Conservation (phyloP, 2,329 filamentous ascomycete species). For the Trichophyton verrucosum region DNA sequence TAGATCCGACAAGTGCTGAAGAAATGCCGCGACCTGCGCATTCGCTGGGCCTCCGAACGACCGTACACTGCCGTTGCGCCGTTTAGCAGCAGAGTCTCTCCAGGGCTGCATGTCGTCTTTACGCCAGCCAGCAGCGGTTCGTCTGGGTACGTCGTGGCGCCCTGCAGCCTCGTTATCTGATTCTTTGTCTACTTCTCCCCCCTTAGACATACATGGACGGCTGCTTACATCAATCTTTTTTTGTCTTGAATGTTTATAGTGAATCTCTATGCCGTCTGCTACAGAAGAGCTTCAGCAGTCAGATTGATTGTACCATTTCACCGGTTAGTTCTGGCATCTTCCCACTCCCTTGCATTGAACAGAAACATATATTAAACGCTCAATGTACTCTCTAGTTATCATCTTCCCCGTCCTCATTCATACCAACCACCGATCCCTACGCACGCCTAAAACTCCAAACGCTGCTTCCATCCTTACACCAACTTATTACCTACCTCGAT, state of each 20-base stretch:
- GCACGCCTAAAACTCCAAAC: neutral
- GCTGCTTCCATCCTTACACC: conserved; percentile 42
- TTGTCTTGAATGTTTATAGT: neutral
- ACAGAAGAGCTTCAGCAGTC: conserved; percentile 43
- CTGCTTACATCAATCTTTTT: conserved; percentile 15
- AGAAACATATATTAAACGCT: neutral
- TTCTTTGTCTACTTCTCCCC: neutral
- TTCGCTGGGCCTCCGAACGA: conserved; percentile 59
- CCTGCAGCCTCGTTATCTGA: too few species aligned
- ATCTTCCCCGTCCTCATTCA: neutral
- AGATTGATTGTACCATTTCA: conserved; percentile 46
- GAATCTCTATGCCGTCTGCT: conserved; percentile 44
- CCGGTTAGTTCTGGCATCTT: conserved; percentile 42
- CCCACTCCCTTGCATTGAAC: too few species aligned
- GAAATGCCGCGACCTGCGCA: conserved; percentile 57
- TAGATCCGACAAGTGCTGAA: conserved; percentile 51
- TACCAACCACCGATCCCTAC: neutral
- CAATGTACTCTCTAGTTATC: neutral
- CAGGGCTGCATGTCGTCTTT: conserved; percentile 72
- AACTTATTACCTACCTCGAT: conserved; percentile 44
- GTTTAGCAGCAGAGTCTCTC: conserved; percentile 60
- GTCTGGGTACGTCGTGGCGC: neutral
- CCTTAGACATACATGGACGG: neutral
- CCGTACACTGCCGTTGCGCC: conserved; percentile 52
- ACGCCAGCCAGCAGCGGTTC: conserved; percentile 40